These are phyloP conservation scores for Hyaloscypha bicolor DNA, from an alignment of 495 filamentous ascomycete species.

Conservation along the genomic window DNA sequence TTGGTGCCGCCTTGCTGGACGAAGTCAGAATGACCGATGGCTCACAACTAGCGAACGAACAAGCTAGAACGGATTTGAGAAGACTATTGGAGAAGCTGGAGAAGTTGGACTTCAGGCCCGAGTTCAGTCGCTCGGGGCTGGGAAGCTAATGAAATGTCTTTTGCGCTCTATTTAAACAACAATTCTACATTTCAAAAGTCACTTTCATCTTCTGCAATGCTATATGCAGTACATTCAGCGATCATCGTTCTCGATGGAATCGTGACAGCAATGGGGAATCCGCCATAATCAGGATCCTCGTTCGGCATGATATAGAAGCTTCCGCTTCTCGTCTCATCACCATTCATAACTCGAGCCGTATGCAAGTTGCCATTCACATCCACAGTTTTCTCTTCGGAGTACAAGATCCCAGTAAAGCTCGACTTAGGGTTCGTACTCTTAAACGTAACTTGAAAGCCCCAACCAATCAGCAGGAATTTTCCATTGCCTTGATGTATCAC, in stretches of 20 bases:
- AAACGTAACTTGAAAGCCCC: constrained; percentile 47
- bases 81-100: constrained; percentile 14
- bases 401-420: constrained; percentile 46
- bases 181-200: constrained; percentile 16
- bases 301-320: constrained; percentile 50
- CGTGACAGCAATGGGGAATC: constrained; percentile 50
- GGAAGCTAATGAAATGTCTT: too few species aligned
- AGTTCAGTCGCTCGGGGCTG: too few species aligned
- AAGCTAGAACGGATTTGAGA: background rate
- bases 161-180: too few species aligned
- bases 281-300: constrained; percentile 53
- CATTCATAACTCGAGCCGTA: constrained; percentile 45
- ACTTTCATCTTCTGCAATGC: constrained; percentile 35
- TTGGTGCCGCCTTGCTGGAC: constrained; percentile 15
- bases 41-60: too few species aligned
- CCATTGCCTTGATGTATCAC: constrained; percentile 43
- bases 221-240: constrained; percentile 48
- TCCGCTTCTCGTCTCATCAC: constrained; percentile 53
- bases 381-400: constrained; percentile 46
- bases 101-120: background rate
- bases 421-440: constrained; percentile 34
- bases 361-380: constrained; percentile 40
- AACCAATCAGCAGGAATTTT: constrained; percentile 49
- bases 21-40: constrained; percentile 4
- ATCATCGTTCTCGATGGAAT: constrained; percentile 50